A percentile compares a stretch with the other conserved stretches of the same genome.
Conservation (phyloP, 2,329 filamentous ascomycete genomes). For the Claviceps spartinae region DNA sequence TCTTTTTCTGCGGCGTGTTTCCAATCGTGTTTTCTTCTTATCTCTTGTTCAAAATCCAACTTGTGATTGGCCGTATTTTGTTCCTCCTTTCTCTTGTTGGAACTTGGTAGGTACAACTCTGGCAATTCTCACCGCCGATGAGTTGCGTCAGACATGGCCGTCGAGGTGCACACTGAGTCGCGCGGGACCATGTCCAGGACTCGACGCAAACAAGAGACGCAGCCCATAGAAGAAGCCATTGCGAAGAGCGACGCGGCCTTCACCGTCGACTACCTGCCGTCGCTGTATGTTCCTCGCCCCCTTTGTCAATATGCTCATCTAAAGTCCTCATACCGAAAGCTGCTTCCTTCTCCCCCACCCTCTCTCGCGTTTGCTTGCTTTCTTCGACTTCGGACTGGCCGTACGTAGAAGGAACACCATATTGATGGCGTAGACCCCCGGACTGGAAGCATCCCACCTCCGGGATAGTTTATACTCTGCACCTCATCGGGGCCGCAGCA, state of each 20-base stretch:
- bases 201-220: neutral
- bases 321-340: neutral
- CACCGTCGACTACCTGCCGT: conserved; percentile 1
- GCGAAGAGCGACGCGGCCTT: conserved; percentile 2
- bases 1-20: no score
- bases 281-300: conserved; percentile 19
- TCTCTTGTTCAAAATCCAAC: no score
- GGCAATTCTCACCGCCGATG: neutral
- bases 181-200: neutral
- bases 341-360: neutral
- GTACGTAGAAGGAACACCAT: neutral
- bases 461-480: conserved; percentile 26
- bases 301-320: no score
- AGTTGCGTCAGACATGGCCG: neutral
- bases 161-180: neutral
- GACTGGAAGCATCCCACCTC: conserved; percentile 39
- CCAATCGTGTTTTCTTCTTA: neutral
- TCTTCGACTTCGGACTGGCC: no score
- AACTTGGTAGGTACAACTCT: neutral
- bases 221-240: conserved; percentile 1
- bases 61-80: neutral
- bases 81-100: neutral
- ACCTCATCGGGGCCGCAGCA: conserved; percentile 25
- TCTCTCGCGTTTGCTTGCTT: no score
- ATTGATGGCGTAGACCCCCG: neutral